Evolutionary conservation across 2,329 filamentous ascomycete species (phyloP).

Genomic region (Exophiala oligosperma): DNA sequence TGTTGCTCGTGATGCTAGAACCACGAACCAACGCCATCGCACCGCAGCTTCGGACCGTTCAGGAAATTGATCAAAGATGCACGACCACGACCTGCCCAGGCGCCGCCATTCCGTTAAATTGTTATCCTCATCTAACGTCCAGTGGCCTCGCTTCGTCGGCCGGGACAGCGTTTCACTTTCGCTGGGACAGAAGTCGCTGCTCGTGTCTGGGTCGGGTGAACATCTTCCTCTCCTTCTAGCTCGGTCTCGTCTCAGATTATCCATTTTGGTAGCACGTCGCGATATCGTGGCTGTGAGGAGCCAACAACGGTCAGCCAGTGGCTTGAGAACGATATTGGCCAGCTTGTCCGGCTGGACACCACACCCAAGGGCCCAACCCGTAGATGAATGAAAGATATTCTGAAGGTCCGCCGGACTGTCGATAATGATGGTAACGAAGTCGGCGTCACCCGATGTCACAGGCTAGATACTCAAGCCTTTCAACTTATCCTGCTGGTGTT

Average conservation of each 20-base stretch:
- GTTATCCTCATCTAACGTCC: neutral
- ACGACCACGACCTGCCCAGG: neutral
- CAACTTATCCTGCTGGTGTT: neutral
- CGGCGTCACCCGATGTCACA: neutral
- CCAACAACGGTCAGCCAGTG: no score
- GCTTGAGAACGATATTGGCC: no score
- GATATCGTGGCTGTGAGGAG: neutral
- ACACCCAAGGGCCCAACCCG: neutral
- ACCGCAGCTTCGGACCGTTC: neutral
- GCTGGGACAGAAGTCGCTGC: neutral
- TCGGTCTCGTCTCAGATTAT: neutral
- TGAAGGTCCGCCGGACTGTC: neutral
- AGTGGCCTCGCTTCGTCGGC: neutral
- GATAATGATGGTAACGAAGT: neutral
- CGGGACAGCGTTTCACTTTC: neutral
- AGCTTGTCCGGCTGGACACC: neutral
- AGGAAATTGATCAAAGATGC: neutral
- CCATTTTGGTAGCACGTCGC: neutral
- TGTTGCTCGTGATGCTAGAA: neutral
- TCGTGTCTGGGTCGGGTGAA: neutral
- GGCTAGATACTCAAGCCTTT: neutral
- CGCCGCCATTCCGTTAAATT: neutral
- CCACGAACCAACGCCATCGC: neutral
- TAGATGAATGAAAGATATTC: no score
- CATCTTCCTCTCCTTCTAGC: neutral